These are phyloP conservation scores for Cytospora chrysosperma DNA, from an alignment of 2,329 filamentous ascomycete genomes.

Conservation along the genomic window DNA sequence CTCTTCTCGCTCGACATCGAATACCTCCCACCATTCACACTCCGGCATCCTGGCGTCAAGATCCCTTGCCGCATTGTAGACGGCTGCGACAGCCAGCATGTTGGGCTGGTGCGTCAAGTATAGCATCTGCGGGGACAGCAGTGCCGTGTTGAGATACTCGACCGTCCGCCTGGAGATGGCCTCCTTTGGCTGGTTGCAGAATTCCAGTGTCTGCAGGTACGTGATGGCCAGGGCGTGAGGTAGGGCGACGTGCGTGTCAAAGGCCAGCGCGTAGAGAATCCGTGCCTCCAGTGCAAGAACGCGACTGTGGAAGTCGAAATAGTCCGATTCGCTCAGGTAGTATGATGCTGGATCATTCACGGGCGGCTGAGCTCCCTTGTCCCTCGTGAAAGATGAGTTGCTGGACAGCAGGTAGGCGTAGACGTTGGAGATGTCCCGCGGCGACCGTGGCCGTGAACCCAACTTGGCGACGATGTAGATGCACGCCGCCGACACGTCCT, in stretches of 20 bases:
- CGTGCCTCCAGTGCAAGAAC: slow-evolving; percentile 75
- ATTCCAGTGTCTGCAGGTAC: slow-evolving; percentile 86
- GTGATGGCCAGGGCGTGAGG: slow-evolving; percentile 86
- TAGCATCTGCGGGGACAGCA: slow-evolving; percentile 83
- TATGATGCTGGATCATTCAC: slow-evolving; percentile 52
- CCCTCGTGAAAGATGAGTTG: slow-evolving; percentile 54
- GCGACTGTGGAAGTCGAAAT: slow-evolving; percentile 61
- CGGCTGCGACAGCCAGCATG: slow-evolving; percentile 79
- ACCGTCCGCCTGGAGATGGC: slow-evolving; percentile 64
- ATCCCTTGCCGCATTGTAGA: slow-evolving; percentile 86
- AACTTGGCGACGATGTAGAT: slow-evolving; percentile 83
- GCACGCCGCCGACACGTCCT: slow-evolving; percentile 80
- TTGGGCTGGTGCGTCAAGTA: slow-evolving; percentile 92
- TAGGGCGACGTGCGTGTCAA: slow-evolving; percentile 80
- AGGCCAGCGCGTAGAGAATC: slow-evolving; percentile 73
- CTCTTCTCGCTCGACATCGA: slow-evolving; percentile 92
- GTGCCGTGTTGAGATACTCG: slow-evolving; percentile 78
- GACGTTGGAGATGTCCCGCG: slow-evolving; percentile 79
- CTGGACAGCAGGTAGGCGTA: slow-evolving; percentile 76
- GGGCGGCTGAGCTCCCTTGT: slow-evolving; percentile 30
- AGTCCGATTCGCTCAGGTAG: slow-evolving; percentile 72
- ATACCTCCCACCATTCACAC: slow-evolving; percentile 95
- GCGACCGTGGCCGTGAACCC: slow-evolving; percentile 71
- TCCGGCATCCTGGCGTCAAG: slow-evolving; percentile 74
- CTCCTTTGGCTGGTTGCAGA: slow-evolving; percentile 42